Conservation (phyloP, 768 basidiomycete species). For the Tulasnella sp. region DNA sequence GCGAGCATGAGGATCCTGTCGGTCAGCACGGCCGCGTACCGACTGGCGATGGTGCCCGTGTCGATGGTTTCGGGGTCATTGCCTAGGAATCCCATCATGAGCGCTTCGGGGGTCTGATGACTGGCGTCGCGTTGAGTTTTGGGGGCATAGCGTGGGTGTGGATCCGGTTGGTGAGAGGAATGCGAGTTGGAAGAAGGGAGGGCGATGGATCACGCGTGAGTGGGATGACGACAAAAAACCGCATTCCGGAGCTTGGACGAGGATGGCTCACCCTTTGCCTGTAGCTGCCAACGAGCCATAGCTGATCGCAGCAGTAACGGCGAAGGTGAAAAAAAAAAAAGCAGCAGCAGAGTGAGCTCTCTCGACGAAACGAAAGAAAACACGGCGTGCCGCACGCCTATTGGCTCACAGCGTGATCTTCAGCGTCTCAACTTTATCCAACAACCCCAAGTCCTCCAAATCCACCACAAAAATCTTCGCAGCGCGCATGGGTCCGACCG, state of each 20-base stretch:
- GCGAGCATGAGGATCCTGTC: constrained; percentile 58
- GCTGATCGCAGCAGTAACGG: constrained; percentile 27
- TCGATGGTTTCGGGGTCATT: constrained; percentile 86
- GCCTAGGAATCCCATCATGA: constrained; percentile 26
- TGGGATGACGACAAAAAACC: constrained; percentile 20
- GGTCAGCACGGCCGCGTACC: constrained; percentile 56
- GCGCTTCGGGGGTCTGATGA: constrained; percentile 28
- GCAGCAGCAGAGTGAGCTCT: background rate
- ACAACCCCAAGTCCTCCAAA: constrained; percentile 49
- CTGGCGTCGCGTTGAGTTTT: too few relatives aligned
- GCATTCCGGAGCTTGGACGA: constrained; percentile 31
- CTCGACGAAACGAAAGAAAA: constrained; percentile 3
- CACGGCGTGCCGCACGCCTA: background rate
- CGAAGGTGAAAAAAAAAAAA: background rate
- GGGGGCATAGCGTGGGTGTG: background rate
- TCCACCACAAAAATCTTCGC: constrained; percentile 79
- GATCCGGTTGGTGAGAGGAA: constrained; percentile 2
- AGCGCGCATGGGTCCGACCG: constrained; percentile 81
- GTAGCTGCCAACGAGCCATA: constrained; percentile 93
- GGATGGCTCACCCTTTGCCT: constrained; percentile 35
- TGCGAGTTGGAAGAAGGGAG: background rate
- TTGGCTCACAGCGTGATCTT: constrained; percentile 68
- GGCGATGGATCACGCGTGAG: constrained; percentile 15
- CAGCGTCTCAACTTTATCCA: constrained; percentile 65
- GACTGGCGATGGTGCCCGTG: constrained; percentile 66